Base-by-base conservation (phyloP, 495 filamentous ascomycete genomes). In the Melanomma pulvis-pyrius region DNA sequence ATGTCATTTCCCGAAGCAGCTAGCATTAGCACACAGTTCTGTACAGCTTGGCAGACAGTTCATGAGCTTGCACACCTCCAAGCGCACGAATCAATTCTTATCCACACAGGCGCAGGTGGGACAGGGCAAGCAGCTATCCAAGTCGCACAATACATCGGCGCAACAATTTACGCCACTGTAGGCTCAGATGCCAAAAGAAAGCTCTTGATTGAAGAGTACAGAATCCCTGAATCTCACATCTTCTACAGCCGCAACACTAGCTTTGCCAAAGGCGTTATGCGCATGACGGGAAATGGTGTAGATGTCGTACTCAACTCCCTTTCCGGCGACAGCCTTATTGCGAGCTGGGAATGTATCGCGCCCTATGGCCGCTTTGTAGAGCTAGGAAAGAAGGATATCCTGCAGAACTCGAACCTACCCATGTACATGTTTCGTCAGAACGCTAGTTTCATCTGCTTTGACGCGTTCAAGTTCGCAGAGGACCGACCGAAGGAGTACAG, bases 291-390 rank as follows among this genome's bases (percentile, higher is more conserved):
- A 9, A 63, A 77, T 1, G 88, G 89, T 0, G 84, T 90, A 0
- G 88, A 90, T 69, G 81, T 90, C 0, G 75, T 90, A 4, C 68
- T 91, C 17, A 90, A 89, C 71, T 86, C 84, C 1, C 55, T 82
- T 11, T 62, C 74, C 0, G 81, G 81, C 0, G 77, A 82, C 6
- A 52, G 74, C 3, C 74, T 84, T 0, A 67, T 69, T 0, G 62
- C 75, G 7, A 78, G 73, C 0, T 85, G 80, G 80, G 71, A 81
- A n/a, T 87, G 81, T 59, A 74, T 88, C 53, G 82, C 82, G 0
- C 76, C 78, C 0, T 83, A 84, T 58, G 85, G 86, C n/a, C 75
- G 82, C 11, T 86, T 89, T 60, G 70, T 88, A 34, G 84, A 88
- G 61, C 77, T 87, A 28, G 84, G 84, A 5, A 83, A 83, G 58